These are phyloP conservation scores for Phytophthora boehmeriae DNA, from an alignment of 352 stramenopile genomes.

Conservation along the genomic window DNA sequence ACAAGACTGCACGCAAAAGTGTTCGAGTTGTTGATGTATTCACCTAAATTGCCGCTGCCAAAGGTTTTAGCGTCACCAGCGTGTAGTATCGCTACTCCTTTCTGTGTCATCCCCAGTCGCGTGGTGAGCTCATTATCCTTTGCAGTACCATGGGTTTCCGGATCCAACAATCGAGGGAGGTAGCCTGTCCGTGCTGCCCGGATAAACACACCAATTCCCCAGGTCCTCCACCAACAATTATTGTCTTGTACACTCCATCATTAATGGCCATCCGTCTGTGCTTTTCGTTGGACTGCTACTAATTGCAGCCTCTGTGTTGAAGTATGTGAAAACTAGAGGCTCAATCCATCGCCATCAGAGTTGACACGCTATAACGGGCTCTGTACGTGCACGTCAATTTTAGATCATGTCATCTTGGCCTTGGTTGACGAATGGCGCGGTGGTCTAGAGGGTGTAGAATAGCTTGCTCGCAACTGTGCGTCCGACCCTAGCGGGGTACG, in stretches of 20 bases:
- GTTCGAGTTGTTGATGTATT: conserved; percentile 89
- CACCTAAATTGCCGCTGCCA: conserved; percentile 69
- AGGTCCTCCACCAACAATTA: conserved; percentile 72
- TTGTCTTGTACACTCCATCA: conserved; percentile 67
- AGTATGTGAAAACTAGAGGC: conserved; percentile 3
- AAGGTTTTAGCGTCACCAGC: conserved; percentile 57
- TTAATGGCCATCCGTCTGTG: conserved; percentile 20
- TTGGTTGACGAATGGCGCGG: conserved; percentile 33
- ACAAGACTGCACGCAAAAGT: conserved; percentile 80
- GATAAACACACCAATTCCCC: conserved; percentile 80
- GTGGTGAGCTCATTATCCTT: conserved; percentile 47
- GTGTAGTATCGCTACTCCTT: conserved; percentile 72
- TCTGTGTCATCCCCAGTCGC: conserved; percentile 49
- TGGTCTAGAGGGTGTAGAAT: conserved; percentile 63
- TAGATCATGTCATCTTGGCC: conserved; percentile 35
- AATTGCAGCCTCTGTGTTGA: neutral
- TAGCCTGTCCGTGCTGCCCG: conserved; percentile 69
- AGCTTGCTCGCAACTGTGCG: conserved; percentile 75
- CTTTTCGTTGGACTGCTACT: neutral
- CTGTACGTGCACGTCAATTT: conserved; percentile 12
- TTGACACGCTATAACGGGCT: conserved; percentile 35
- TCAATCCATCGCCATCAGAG: neutral
- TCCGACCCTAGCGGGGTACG: conserved; percentile 64
- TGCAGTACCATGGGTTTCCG: conserved; percentile 42
- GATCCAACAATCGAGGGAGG: conserved; percentile 55